Evolutionary conservation across 1,284 basidiomycete genomes (phyloP), one percentile per base, ranked within the genome.

Genomic region (Uromyces viciae-fabae): DNA sequence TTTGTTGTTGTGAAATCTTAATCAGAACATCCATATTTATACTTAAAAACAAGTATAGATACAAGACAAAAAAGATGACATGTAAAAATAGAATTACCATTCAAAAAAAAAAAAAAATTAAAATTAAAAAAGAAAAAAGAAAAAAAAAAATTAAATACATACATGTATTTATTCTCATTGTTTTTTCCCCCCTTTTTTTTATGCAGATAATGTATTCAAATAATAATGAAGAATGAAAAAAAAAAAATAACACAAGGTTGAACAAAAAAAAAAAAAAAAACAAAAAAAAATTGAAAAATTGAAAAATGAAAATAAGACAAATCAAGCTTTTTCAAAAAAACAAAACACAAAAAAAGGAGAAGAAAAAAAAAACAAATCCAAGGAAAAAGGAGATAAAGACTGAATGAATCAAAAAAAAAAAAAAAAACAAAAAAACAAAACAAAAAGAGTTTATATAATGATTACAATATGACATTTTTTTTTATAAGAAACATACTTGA

Each of bases 241-340:
- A 28, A 17, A 78, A 52, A 42, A 5, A 40, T 25, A 54, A 33
- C 68, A 81, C 43, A 60, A 83, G 83, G 17, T 95, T 95, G 84
- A 93, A 90, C 22, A 94, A 95, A 75, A 92, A 96, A 75, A 95
- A 95, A n/a, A 95, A 98, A 78, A 98, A 91, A 83, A 96, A 88
- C 87, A 93, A 94, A 69, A 95, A 94, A 91, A 97, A 86, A 78
- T 84, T 83, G 66, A 84, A 81, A 76, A 75, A 25, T 81, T 56
- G 66, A 54, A 38, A 81, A 75, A 74, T 22, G 68, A 78, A 73
- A 73, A 75, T 80, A 82, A 60, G 54, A 68, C 68, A 79, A 82
- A 60, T 54, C 79, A 79, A 66, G 71, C 73, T n/a, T n/a, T n/a
- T n/a, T n/a, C n/a, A 80, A 79, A 82, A 66, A 58, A 72, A 73